Evolutionary conservation across 495 filamentous ascomycete species (phyloP).

Genomic region (Evernia prunastri): DNA sequence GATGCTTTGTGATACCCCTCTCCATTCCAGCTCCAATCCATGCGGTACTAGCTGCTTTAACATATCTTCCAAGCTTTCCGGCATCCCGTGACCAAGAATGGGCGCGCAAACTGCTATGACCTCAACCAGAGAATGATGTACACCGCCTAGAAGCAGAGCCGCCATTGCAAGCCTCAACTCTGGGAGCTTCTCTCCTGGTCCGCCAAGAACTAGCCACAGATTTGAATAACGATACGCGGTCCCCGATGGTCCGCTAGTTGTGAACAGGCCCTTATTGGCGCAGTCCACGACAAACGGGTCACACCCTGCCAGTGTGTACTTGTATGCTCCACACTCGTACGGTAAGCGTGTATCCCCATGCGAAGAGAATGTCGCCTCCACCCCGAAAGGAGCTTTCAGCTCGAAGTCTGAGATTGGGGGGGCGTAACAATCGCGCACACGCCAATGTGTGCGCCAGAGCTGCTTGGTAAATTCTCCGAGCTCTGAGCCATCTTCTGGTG

Average conservation of each 20-base stretch:
- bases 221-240: neutral
- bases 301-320: neutral
- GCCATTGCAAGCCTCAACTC: neutral
- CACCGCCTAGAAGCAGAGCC: neutral
- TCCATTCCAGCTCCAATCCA: neutral
- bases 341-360: neutral
- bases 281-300: conserved; percentile 1
- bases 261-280: neutral
- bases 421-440: neutral
- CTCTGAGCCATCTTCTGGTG: conserved; percentile 6
- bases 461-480: conserved; percentile 6
- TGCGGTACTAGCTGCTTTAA: neutral
- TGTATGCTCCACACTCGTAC: conserved; percentile 1
- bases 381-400: conserved; percentile 3
- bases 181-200: neutral
- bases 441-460: conserved; percentile 10
- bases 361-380: neutral
- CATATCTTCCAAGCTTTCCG: neutral
- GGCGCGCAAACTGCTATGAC: neutral
- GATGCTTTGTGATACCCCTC: neutral
- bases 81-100: neutral
- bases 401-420: neutral
- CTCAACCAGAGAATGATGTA: neutral
- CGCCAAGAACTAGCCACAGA: neutral
- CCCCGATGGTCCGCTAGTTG: neutral